Base-by-base conservation (phyloP, 2,329 filamentous ascomycete species). In the Scedosporium apiospermum region DNA sequence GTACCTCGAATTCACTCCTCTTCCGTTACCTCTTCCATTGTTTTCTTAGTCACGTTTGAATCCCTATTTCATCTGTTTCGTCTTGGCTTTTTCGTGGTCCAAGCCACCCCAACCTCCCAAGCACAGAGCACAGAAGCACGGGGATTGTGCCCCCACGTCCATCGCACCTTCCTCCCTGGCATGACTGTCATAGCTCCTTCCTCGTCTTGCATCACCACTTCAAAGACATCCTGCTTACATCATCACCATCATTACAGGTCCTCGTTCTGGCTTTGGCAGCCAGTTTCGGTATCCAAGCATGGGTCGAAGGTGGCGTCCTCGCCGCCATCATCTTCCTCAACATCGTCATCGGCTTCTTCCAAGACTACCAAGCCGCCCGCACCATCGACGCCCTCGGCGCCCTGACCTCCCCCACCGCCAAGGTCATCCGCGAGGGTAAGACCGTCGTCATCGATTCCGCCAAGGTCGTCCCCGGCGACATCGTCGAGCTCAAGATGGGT, bases 181-280 rank as follows among this genome's bases (percentile, higher is more conserved):
- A 38, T 4, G 10, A 3, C 10, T 12, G 34, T 38, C 34, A 38
- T 38, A 38, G 34, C 34, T 3, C 34, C 55, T 58, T 58, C 27
- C 16, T 34, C 9, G 34, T 38, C 34, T 38, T 3, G 34, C 44
- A 18, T n/a, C 44, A 23, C n/a, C 16, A 49, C 18, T 23, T 49
- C 16, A 18, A 23, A 10, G 14, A 49, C 23, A 18, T 6, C 21
- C 12, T 55, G 18, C 23, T 55, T 23, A 55, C 34, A 12, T 23
- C 23, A 21, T 60, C 27, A 18, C 23, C 7, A 14, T n/a, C 23
- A n/a, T 6, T 4, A 26, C 42, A 70, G 68, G 68, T 84, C 58
- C 77, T 88, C 60, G 71, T 86, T 60, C 80, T 87, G 64, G 84
- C 84, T 64, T 84, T 87, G 80, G 83, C 78, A 64, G 75, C 75